Conservation (phyloP, 371 early-diverging fungal genomes). For the Polyrhizophydium stewartii region DNA sequence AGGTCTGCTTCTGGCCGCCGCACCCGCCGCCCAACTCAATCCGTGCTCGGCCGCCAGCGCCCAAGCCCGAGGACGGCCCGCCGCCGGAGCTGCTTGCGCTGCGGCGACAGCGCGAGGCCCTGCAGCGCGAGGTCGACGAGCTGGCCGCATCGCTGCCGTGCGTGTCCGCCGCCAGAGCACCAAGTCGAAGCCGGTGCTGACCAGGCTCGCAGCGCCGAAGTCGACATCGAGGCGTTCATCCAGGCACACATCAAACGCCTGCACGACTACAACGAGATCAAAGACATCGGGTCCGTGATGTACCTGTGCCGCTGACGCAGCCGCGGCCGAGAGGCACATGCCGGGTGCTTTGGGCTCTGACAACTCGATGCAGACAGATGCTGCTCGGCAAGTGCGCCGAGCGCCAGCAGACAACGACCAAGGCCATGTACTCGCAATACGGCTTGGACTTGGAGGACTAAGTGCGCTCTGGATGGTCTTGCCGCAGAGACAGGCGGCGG, state of each 20-base stretch:
- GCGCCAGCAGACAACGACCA: constrained; percentile 16
- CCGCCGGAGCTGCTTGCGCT: background rate
- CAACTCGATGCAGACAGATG: constrained; percentile 10
- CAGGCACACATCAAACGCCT: constrained; percentile 39
- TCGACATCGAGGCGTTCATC: constrained; percentile 15
- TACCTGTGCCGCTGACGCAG: too few relatives aligned
- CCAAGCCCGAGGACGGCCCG: background rate
- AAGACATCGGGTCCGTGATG: constrained; percentile 28
- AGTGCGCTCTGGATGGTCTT: too few relatives aligned
- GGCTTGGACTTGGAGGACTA: constrained; percentile 19
- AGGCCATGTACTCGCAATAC: constrained; percentile 12
- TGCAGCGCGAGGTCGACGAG: background rate
- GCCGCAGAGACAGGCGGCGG: too few relatives aligned
- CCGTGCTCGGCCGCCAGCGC: background rate
- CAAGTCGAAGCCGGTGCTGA: too few relatives aligned
- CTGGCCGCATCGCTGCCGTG: background rate
- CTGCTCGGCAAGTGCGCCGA: constrained; percentile 21
- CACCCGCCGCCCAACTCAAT: background rate
- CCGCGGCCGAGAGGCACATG: too few relatives aligned
- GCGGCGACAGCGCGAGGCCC: background rate
- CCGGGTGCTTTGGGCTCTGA: too few relatives aligned
- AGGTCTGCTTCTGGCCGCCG: background rate
- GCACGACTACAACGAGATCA: constrained; percentile 50
- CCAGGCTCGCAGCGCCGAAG: background rate
- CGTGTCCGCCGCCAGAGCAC: too few relatives aligned